Percentiles rank a stretch among this genome's conserved stretches.
These are phyloP conservation scores for Groenewaldozyma sp. DNA, from an alignment of 1,139 yeast genomes.

Conservation along the genomic window DNA sequence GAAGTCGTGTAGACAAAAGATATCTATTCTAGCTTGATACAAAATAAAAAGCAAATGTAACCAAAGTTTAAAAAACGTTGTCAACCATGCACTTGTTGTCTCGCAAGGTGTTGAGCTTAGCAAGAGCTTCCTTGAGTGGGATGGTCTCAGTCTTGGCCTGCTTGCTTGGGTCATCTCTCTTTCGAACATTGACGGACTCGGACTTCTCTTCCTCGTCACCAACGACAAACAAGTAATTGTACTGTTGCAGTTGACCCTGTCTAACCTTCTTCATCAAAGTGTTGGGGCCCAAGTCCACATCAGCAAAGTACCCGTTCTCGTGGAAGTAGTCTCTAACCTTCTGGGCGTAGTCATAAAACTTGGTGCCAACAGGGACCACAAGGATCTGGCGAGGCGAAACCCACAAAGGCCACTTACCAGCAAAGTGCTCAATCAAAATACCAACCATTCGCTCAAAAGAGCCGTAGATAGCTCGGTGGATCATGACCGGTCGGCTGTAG, in stretches of 20 bases:
- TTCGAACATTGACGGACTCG: slow-evolving; percentile 79
- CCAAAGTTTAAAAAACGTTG: too few species aligned
- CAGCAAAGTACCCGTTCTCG: slow-evolving; percentile 72
- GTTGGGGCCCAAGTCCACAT: slow-evolving; percentile 86
- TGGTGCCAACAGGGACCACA: slow-evolving; percentile 93
- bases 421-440: slow-evolving; percentile 90
- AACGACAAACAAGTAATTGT: slow-evolving; percentile 89
- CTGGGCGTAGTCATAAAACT: slow-evolving; percentile 82
- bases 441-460: slow-evolving; percentile 98
- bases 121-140: slow-evolving; percentile 56
- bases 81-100: slow-evolving; percentile 15
- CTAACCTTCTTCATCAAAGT: slow-evolving; percentile 95
- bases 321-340: slow-evolving; percentile 61
- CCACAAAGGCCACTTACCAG: slow-evolving; percentile 99
- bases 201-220: slow-evolving; percentile 86
- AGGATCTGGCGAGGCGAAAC: slow-evolving; percentile 92
- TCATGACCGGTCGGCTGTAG: slow-evolving; percentile 77
- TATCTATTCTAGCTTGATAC: too few species aligned
- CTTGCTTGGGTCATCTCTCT: slow-evolving; percentile 78
- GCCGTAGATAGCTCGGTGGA: slow-evolving; percentile 96
- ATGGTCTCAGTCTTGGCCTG: slow-evolving; percentile 87
- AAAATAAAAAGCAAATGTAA: too few species aligned
- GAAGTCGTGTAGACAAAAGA: too few species aligned
- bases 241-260: slow-evolving; percentile 85
- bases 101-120: slow-evolving; percentile 42